Evolutionary conservation across 2,329 filamentous ascomycete genomes (phyloP).

Genomic region (Blastomyces gilchristii): DNA sequence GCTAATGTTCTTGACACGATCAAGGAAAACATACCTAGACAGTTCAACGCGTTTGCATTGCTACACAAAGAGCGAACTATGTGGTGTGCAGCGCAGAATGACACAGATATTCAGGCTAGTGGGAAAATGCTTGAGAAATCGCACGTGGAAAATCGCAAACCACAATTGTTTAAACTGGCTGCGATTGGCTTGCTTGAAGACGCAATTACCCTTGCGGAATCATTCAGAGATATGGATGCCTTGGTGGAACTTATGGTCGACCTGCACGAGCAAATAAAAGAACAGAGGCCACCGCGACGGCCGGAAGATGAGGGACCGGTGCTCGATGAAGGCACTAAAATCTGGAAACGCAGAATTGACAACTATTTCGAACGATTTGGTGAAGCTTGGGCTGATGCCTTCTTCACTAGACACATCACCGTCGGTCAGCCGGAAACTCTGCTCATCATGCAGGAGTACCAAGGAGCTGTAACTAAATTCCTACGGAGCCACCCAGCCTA

Average conservation of each 20-base stretch:
- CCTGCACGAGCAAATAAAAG: slow-evolving; percentile 30
- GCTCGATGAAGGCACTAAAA: slow-evolving; percentile 23
- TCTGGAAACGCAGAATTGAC: slow-evolving; percentile 26
- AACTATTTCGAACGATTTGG: slow-evolving; percentile 44
- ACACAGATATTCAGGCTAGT: slow-evolving; percentile 39
- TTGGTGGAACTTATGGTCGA: slow-evolving; percentile 44
- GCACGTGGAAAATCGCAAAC: slow-evolving; percentile 36
- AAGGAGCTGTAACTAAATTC: slow-evolving; percentile 64
- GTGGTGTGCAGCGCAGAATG: slow-evolving; percentile 47
- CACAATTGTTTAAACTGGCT: slow-evolving; percentile 38
- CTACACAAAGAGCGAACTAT: slow-evolving; percentile 50
- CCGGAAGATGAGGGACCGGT: slow-evolving; percentile 12
- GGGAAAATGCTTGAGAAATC: slow-evolving; percentile 39
- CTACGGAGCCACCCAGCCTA: slow-evolving; percentile 61
- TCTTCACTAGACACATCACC: slow-evolving; percentile 67
- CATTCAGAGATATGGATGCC: slow-evolving; percentile 52
- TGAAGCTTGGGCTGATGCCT: slow-evolving; percentile 50
- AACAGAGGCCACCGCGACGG: slow-evolving; percentile 15
- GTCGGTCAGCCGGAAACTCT: slow-evolving; percentile 56
- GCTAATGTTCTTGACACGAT: slow-evolving; percentile 34
- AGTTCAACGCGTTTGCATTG: slow-evolving; percentile 50
- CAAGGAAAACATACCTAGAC: slow-evolving; percentile 41
- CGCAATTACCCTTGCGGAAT: slow-evolving; percentile 53
- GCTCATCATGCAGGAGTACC: slow-evolving; percentile 59
- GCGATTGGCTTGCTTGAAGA: slow-evolving; percentile 46